Evolutionary conservation across 225 moss, liverwort and hornwort species (phyloP), one percentile per base, ranked within the genome.

Genomic region (Climacium dendroides): DNA sequence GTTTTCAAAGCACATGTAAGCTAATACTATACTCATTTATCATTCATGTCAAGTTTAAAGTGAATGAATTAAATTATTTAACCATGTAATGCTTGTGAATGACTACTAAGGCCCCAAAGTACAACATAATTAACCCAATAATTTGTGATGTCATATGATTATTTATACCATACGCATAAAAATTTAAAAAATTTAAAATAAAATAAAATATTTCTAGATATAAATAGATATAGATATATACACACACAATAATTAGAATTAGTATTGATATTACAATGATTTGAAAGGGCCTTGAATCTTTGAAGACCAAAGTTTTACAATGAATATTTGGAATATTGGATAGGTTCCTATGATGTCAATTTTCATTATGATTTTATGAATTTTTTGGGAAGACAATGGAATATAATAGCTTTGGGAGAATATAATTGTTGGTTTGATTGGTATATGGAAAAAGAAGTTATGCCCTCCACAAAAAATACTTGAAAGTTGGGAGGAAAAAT

Each of bases 1-100:
- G 86, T 92, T 78, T 91, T 97, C 8, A 88, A 90, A 39, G 50
- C 77, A 70, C 88, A 85, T 19, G 96, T 97, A 91, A 63, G 47
- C 23, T 34, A 15, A 1, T 16, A 34, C 3, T 2, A 13, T 9
- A 59, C 2, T 67, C 39, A 34, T 76, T 30, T 20, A 62, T 25
- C 10, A 35, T 50, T 30, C 32, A n/a, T 16, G 1, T 11, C 3
- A 34, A 57, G 2, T 57, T 52, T 6, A 43, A 74, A 48, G 5
- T 8, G 7, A 70, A 70, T 11, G 2, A n/a, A 48, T 58, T 7
- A 7, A 50, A 61, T 5, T 2, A 45, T 26, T n/a, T 23, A 23
- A 34, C 41, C 25, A 35, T 32, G 25, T 12, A 30, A 66, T 32
- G 4, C 8, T n/a, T 43, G 13, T 41, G 6, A 30, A 28, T 24